A percentile compares a stretch with the other conserved stretches of the same genome.
Evolutionary conservation across 148 eudicot genomes (phyloP).

Genomic region (Rhododendron henanense): DNA sequence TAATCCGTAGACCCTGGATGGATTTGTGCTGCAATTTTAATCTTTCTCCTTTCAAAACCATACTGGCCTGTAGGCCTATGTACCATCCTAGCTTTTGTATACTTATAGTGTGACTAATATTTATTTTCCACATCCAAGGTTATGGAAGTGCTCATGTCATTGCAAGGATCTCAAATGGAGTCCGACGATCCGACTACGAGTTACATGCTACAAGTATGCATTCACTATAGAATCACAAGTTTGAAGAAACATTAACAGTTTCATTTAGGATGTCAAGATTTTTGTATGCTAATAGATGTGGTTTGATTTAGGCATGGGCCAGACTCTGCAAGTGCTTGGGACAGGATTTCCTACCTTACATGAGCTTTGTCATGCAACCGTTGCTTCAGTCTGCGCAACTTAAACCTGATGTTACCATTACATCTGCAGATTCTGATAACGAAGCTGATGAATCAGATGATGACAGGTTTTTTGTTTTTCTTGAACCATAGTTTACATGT

Average conservation of each 20-base stretch:
- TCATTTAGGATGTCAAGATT: not conserved
- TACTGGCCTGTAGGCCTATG: not conserved
- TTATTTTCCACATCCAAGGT: constrained; percentile 44
- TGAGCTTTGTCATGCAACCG: constrained; percentile 95
- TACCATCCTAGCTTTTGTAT: not conserved
- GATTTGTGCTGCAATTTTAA: not conserved
- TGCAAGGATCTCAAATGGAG: constrained; percentile 98
- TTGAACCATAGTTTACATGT: constrained; percentile 1
- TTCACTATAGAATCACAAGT: not conserved
- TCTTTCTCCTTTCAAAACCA: not conserved
- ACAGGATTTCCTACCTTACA: constrained; percentile 97
- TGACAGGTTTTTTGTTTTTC: constrained; percentile 52
- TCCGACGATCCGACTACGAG: constrained; percentile 93
- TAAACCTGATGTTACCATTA: constrained; percentile 93
- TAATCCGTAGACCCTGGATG: not conserved
- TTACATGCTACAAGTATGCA: constrained; percentile 87
- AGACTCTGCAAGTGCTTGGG: constrained; percentile 99
- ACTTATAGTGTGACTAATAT: not conserved
- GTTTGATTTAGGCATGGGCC: constrained; percentile 82
- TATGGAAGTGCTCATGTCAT: constrained; percentile 94
- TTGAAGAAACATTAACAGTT: not conserved
- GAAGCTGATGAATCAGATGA: constrained; percentile 96
- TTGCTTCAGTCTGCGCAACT: constrained; percentile 94
- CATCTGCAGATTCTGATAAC: constrained; percentile 87
- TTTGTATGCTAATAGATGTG: not conserved